Base-by-base conservation (phyloP, 2,329 filamentous ascomycete genomes). In the Calonectria henricotiae region DNA sequence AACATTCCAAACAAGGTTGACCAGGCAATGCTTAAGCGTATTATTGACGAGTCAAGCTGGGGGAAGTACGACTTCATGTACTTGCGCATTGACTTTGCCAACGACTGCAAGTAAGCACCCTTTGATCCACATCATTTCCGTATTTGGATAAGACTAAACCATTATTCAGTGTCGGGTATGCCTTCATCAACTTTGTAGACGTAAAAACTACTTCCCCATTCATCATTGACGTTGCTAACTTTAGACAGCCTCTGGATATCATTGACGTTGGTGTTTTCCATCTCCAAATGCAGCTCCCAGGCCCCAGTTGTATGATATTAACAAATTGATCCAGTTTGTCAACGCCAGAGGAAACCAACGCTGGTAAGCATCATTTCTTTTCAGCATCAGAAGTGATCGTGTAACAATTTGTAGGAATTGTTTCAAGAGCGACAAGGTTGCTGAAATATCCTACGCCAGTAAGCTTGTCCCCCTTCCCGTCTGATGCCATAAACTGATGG, bases 61-160 rank as follows among this genome's bases (percentile, higher is more conserved):
- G 95, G 94, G 35, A 92, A 92, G 72, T 98, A 97, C 80, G 95
- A 98, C 79, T 98, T 98, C 82, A 91, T 97, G 86, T 99, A 99
- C 80, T 85, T 98, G 63, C 92, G 96, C 44, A 98, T 98, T 76
- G 93, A 95, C 80, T 95, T 95, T 76, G 90, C 90, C 65, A 94
- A 94, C 76, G 91, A 94, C 73, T 94, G 93, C 91, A 95, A 95
- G 92, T 94, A 82, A 83, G 92, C 86, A 13, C 6, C n/a, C 9
- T 12, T 6, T 32, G 20, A 32, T 8, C 23, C 17, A 17, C 7
- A 23, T 32, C 6, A 7, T 20, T 13, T 7, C n/a, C 25, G 17
- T 39, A 11, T 25, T 8, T 13, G 25, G 15, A 17, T 30, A 20
- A 37, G 65, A 35, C 73, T 86, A 82, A 74, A 17, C 7, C 9